Evolutionary conservation across 2,329 filamentous ascomycete genomes (phyloP).

Genomic region (Botrytis squamosa): DNA sequence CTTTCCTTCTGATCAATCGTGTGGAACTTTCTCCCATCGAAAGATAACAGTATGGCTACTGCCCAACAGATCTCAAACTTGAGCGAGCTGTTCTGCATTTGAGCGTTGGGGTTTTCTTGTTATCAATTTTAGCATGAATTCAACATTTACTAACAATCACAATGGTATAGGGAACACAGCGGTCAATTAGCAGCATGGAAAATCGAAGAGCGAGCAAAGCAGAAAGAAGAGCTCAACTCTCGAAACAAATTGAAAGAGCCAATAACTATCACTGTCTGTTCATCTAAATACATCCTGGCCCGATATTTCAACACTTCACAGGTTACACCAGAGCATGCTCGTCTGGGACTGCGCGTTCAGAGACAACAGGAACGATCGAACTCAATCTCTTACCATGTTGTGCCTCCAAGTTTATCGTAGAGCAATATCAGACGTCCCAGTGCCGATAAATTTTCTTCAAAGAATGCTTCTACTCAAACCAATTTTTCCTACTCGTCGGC

Average conservation of each 20-base stretch:
- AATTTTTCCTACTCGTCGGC: too few species aligned
- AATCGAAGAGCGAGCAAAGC: neutral
- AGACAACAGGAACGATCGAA: neutral
- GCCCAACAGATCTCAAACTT: too few species aligned
- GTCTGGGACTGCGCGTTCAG: neutral
- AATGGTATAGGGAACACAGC: neutral
- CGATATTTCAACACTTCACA: neutral
- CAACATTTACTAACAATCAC: too few species aligned
- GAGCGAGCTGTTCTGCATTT: too few species aligned
- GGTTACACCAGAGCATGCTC: neutral
- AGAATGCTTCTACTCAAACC: too few species aligned
- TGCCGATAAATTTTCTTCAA: neutral
- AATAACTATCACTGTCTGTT: neutral
- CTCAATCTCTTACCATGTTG: neutral
- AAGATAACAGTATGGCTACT: too few species aligned
- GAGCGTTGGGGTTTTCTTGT: too few species aligned
- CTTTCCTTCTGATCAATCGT: too few species aligned
- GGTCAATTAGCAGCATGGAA: neutral
- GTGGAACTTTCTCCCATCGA: too few species aligned
- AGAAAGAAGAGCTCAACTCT: too few species aligned
- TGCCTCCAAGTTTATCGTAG: neutral
- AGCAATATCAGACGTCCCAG: neutral
- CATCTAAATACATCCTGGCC: neutral
- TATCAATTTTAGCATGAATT: too few species aligned
- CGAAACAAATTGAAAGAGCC: too few species aligned